phyloP scores from a whole-genome alignment of 108 stramenopile genomes.

The Cylindrotheca closterium region DNA sequence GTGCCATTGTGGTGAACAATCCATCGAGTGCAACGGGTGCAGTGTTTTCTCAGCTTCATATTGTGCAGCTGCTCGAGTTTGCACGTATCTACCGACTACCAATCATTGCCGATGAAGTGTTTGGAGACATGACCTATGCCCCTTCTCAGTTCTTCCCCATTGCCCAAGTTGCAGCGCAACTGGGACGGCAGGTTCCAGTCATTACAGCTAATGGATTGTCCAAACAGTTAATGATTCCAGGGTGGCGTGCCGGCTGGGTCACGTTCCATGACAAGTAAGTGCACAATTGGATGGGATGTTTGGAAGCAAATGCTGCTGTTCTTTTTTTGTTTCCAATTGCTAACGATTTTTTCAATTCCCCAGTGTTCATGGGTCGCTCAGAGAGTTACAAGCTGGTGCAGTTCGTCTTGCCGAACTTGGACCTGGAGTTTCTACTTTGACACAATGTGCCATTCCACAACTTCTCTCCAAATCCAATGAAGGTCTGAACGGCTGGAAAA shows the following conservation, averaged over 20 bases:
- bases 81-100: slow-evolving; percentile 61
- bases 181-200: slow-evolving; percentile 72
- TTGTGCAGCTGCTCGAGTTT: slow-evolving; percentile 54
- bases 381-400: slow-evolving; percentile 71
- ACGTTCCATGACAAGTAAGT: slow-evolving; percentile 75
- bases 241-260: slow-evolving; percentile 88
- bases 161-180: slow-evolving; percentile 56
- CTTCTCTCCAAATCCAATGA: slow-evolving; percentile 52
- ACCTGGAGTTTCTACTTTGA: slow-evolving; percentile 77
- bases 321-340: too few species aligned
- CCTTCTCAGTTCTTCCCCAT: slow-evolving; percentile 60
- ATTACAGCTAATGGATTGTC: slow-evolving; percentile 84
- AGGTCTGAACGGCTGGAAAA: slow-evolving; percentile 59
- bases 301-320: too few species aligned
- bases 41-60: slow-evolving; percentile 73
- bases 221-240: slow-evolving; percentile 92
- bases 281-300: neutral
- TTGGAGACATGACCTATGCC: slow-evolving; percentile 80
- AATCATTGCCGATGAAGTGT: slow-evolving; percentile 92
- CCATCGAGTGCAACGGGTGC: slow-evolving; percentile 93
- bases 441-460: slow-evolving; percentile 77
- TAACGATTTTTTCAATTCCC: too few species aligned
- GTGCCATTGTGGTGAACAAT: slow-evolving; percentile 90
- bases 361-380: slow-evolving; percentile 50
- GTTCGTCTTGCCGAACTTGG: slow-evolving; percentile 78